Conservation (phyloP, 2,329 filamentous ascomycete genomes). For the Teratosphaeriaceae sp. region DNA sequence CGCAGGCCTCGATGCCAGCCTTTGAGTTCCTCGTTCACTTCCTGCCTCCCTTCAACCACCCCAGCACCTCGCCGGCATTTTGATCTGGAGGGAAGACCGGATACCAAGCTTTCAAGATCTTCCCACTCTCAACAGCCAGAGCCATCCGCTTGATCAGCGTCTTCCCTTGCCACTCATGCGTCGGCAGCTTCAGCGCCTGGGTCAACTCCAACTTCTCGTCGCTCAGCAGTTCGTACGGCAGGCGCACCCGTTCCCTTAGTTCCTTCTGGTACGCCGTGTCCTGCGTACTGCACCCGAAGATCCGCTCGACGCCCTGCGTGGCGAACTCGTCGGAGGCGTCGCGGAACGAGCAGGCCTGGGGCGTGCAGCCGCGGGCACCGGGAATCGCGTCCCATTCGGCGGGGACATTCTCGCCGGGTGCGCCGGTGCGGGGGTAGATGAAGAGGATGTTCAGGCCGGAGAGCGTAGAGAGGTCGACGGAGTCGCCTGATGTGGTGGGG, state of each 20-base stretch:
- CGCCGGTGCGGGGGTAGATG: slow-evolving; percentile 36
- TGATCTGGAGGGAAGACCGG: slow-evolving; percentile 38
- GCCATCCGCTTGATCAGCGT: slow-evolving; percentile 33
- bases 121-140: slow-evolving; percentile 34
- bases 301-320: slow-evolving; percentile 25
- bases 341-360: slow-evolving; percentile 39
- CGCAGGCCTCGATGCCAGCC: too few species aligned
- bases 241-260: slow-evolving; percentile 30
- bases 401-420: slow-evolving; percentile 34
- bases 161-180: slow-evolving; percentile 34
- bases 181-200: slow-evolving; percentile 31
- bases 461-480: slow-evolving; percentile 29
- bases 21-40: too few species aligned
- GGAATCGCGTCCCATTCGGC: slow-evolving; percentile 37
- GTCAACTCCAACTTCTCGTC: slow-evolving; percentile 33
- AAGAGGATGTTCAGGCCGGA: slow-evolving; percentile 36
- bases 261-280: slow-evolving; percentile 35
- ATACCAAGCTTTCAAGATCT: slow-evolving; percentile 37
- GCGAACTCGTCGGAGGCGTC: slow-evolving; percentile 27
- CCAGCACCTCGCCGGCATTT: slow-evolving; percentile 33
- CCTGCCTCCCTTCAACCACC: slow-evolving; percentile 5
- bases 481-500: slow-evolving; percentile 26
- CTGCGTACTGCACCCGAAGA: slow-evolving; percentile 38
- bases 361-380: slow-evolving; percentile 39
- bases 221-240: slow-evolving; percentile 37